Conservation (phyloP, 495 filamentous ascomycete genomes). For the Xylaria acuta region DNA sequence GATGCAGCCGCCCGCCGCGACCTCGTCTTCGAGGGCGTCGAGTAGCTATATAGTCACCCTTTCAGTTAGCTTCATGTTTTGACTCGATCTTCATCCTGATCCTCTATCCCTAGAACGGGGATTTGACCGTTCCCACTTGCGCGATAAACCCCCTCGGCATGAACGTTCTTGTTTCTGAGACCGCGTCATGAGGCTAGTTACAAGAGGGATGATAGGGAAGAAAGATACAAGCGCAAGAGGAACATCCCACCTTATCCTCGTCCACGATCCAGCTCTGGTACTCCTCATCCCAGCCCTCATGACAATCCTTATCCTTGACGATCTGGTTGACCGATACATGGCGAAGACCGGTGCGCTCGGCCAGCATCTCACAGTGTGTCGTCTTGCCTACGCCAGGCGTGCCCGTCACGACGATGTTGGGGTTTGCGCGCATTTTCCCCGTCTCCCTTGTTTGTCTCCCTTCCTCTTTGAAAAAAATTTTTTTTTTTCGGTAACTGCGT, state of each 20-base stretch:
- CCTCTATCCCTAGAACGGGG: background rate
- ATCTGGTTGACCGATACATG: conserved; percentile 90
- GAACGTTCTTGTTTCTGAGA: background rate
- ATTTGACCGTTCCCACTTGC: conserved; percentile 37
- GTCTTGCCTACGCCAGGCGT: conserved; percentile 97
- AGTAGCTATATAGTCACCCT: conserved; percentile 65
- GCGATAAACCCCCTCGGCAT: background rate
- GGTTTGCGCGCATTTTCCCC: conserved; percentile 62
- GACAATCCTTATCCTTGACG: conserved; percentile 82
- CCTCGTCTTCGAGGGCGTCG: conserved; percentile 83
- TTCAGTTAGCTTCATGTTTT: conserved; percentile 15
- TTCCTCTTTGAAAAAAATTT: conserved; percentile 6
- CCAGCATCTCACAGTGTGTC: conserved; percentile 80
- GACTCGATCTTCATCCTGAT: background rate
- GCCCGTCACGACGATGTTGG: conserved; percentile 94
- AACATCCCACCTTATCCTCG: conserved; percentile 81
- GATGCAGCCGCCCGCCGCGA: conserved; percentile 80
- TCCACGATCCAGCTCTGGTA: conserved; percentile 91
- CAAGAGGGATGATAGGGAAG: conserved; percentile 14
- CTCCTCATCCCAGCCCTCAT: conserved; percentile 85
- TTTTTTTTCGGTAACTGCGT: background rate
- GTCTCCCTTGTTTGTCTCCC: conserved; percentile 1
- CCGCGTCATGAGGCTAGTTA: background rate
- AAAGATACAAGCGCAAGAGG: conserved; percentile 13
- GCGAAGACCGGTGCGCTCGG: conserved; percentile 66